These are phyloP conservation scores for Draba incana DNA, from an alignment of 345 rosid species.

Conservation along the genomic window DNA sequence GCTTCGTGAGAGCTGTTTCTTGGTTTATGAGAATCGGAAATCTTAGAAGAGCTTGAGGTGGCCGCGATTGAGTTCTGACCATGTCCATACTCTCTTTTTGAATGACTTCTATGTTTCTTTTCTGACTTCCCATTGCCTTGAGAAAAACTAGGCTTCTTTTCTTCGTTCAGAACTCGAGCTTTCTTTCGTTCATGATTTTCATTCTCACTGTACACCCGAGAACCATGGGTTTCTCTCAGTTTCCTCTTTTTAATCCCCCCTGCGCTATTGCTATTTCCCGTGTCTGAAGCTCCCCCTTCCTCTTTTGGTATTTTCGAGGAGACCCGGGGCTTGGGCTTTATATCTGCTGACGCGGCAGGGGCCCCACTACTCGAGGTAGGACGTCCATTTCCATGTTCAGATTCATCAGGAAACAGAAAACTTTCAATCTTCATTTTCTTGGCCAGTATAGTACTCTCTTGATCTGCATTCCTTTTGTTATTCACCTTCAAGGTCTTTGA, in stretches of 20 bases:
- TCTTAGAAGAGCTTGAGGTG: conserved; percentile 92
- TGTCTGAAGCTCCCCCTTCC: conserved; percentile 53
- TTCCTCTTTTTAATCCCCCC: conserved; percentile 63
- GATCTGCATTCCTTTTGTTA: conserved; percentile 59
- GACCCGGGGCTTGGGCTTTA: conserved; percentile 44
- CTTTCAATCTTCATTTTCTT: conserved; percentile 69
- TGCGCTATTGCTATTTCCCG: conserved; percentile 48
- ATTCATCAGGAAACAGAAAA: conserved; percentile 49
- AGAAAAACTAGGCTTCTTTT: conserved; percentile 61
- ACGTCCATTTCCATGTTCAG: conserved; percentile 55
- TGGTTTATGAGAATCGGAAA: conserved; percentile 78
- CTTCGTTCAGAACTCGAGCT: conserved; percentile 56
- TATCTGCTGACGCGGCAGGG: conserved; percentile 47
- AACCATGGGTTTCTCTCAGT: conserved; percentile 51
- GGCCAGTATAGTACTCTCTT: conserved; percentile 51
- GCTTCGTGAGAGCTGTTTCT: conserved; percentile 61
- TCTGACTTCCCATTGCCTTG: conserved; percentile 59
- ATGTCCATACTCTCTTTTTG: conserved; percentile 57
- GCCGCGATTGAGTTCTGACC: conserved; percentile 62
- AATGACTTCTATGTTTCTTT: conserved; percentile 57
- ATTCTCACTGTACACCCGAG: conserved; percentile 49
- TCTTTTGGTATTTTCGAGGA: conserved; percentile 53
- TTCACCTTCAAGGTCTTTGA: conserved; percentile 58
- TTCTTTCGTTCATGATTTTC: conserved; percentile 64
- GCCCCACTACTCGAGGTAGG: conserved; percentile 57